Evolutionary conservation across 768 basidiomycete species (phyloP).

Genomic region (Punctularia strigosozonata): DNA sequence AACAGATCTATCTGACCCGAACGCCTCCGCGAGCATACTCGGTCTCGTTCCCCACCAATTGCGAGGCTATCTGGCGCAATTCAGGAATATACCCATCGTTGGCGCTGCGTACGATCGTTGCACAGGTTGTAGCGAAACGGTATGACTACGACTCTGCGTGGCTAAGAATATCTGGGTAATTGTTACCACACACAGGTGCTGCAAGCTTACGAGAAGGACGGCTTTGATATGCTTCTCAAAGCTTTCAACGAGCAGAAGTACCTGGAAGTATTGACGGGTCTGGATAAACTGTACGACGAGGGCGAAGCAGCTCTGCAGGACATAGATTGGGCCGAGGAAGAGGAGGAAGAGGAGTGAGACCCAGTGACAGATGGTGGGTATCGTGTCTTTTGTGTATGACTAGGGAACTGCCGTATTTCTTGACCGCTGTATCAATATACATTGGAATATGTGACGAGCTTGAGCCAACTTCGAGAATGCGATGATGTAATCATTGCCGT

Average conservation of each 20-base stretch:
- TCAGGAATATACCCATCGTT: slow-evolving; percentile 71
- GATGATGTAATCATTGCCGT: no score
- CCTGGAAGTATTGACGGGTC: slow-evolving; percentile 63
- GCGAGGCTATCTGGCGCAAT: slow-evolving; percentile 81
- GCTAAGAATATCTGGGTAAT: neutral
- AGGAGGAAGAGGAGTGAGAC: slow-evolving; percentile 23
- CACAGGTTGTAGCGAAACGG: slow-evolving; percentile 81
- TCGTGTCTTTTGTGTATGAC: no score
- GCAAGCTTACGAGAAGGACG: slow-evolving; percentile 68
- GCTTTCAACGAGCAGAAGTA: slow-evolving; percentile 79
- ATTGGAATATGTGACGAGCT: no score
- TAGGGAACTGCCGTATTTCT: no score
- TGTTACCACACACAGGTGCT: slow-evolving; percentile 41
- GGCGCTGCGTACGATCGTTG: slow-evolving; percentile 83
- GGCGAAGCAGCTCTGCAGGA: slow-evolving; percentile 59
- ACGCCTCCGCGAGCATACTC: slow-evolving; percentile 39
- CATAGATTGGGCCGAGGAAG: slow-evolving; percentile 70
- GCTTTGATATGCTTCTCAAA: slow-evolving; percentile 65
- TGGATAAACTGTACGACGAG: slow-evolving; percentile 68
- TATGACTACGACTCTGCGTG: slow-evolving; percentile 15
- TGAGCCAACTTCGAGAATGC: no score
- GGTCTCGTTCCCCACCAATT: slow-evolving; percentile 92
- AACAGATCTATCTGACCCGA: slow-evolving; percentile 14
- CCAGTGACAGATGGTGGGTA: neutral
- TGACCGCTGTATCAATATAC: no score